phyloP scores from a whole-genome alignment of 257 asterid species.

The Nicotiana noctiflora region DNA sequence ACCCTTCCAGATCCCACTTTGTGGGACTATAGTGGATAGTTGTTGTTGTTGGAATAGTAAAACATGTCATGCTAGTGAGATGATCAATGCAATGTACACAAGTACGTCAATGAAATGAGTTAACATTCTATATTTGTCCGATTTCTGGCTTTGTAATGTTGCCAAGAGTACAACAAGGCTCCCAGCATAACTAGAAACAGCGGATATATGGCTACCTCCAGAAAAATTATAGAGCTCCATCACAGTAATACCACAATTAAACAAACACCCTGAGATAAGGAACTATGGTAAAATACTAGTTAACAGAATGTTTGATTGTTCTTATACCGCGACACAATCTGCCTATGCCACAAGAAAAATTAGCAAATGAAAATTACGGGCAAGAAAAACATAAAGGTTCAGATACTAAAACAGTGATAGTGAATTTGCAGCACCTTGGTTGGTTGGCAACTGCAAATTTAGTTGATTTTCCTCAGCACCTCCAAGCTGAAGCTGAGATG shows the following conservation, averaged over 20 bases:
- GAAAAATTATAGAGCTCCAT: conserved; percentile 28
- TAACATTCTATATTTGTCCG: conserved; percentile 15
- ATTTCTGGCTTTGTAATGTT: conserved; percentile 32
- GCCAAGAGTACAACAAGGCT: conserved; percentile 26
- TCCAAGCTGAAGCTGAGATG: conserved; percentile 93
- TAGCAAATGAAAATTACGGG: conserved; percentile 38
- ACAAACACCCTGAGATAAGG: conserved; percentile 25
- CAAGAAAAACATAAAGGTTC: conserved; percentile 34
- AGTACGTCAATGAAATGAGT: conserved; percentile 17
- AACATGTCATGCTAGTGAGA: conserved; percentile 8
- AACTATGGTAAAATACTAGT: conserved; percentile 35
- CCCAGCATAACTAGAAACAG: conserved; percentile 33
- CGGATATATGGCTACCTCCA: conserved; percentile 19
- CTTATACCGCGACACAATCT: conserved; percentile 35
- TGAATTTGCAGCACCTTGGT: conserved; percentile 29
- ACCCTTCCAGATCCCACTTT: too few species aligned
- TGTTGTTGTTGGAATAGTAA: too few species aligned
- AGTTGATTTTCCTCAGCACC: conserved; percentile 48
- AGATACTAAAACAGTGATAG: conserved; percentile 26
- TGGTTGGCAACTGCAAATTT: background rate
- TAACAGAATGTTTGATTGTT: conserved; percentile 43
- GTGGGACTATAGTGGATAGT: too few species aligned
- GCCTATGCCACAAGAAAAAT: conserved; percentile 44
- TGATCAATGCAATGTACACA: background rate
- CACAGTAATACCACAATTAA: conserved; percentile 24